A percentile compares a stretch with the other conserved stretches of the same genome.
phyloP scores from a whole-genome alignment of 768 basidiomycete genomes.

The Crepidotus variabilis region DNA sequence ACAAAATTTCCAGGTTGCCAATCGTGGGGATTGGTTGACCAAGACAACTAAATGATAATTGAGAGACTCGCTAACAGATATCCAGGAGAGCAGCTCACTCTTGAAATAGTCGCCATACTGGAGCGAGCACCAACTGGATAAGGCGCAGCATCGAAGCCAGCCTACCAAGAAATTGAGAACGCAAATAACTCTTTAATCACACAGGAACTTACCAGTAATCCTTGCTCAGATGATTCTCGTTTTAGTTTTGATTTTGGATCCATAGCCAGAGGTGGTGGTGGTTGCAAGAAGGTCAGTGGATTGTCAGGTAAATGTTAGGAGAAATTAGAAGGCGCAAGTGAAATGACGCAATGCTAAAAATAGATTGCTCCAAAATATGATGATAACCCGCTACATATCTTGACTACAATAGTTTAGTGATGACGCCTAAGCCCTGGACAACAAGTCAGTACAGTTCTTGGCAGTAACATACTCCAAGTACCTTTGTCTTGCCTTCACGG shows the following conservation, averaged over 20 bases:
- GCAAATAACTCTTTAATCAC: not conserved
- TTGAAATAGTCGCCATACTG: slow-evolving; percentile 16
- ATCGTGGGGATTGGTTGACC: slow-evolving; percentile 49
- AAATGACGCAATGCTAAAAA: slow-evolving; percentile 1
- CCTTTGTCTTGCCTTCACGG: slow-evolving; percentile 95
- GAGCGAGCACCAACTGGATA: slow-evolving; percentile 28
- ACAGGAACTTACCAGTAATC: slow-evolving; percentile 16
- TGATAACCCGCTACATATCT: too few species aligned
- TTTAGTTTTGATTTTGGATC: slow-evolving; percentile 12
- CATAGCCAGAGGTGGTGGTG: slow-evolving; percentile 3
- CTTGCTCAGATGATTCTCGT: slow-evolving; percentile 17
- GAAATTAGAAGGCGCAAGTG: not conserved
- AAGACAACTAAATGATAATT: slow-evolving; percentile 35
- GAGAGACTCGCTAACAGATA: not conserved
- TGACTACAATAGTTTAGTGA: slow-evolving; percentile 35
- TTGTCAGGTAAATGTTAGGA: slow-evolving; percentile 3
- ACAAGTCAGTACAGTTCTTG: not conserved
- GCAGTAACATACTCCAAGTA: slow-evolving; percentile 20
- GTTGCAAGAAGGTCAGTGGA: not conserved
- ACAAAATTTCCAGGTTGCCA: slow-evolving; percentile 52
- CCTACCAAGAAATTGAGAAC: slow-evolving; percentile 11
- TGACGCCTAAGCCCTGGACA: slow-evolving; percentile 68
- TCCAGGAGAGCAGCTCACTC: too few species aligned
- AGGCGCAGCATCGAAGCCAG: slow-evolving; percentile 26
- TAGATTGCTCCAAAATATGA: slow-evolving; percentile 1